Conservation (phyloP, 2,329 filamentous ascomycete genomes). For the Diaporthe citriasiana region DNA sequence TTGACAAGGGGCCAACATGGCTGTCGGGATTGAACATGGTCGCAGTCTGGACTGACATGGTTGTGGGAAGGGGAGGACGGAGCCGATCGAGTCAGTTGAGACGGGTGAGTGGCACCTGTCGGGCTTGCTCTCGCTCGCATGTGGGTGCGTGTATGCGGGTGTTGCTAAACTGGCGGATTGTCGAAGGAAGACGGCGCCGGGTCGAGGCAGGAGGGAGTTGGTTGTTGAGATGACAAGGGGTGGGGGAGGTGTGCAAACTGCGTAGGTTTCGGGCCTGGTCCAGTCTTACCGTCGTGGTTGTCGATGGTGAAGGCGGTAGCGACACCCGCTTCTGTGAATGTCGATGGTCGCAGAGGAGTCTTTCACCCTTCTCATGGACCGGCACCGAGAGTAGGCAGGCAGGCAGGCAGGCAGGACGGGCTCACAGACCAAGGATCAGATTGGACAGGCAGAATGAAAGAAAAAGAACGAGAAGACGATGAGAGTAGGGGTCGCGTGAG, state of each 20-base stretch:
- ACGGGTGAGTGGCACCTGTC: constrained; percentile 37
- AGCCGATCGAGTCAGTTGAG: constrained; percentile 36
- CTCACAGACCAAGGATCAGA: not conserved
- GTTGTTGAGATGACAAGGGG: not conserved
- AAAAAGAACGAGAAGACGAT: not conserved
- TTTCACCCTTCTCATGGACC: constrained; percentile 34
- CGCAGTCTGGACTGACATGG: constrained; percentile 45
- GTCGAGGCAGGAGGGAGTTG: not conserved
- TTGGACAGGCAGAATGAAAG: not conserved
- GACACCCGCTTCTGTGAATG: not conserved
- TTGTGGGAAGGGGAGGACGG: constrained; percentile 34
- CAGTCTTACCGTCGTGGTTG: not conserved
- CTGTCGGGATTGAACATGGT: constrained; percentile 46
- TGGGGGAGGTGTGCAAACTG: not conserved
- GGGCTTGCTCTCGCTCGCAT: constrained; percentile 15
- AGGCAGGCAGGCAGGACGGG: not conserved
- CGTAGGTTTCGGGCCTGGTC: not conserved
- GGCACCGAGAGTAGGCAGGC: constrained; percentile 34
- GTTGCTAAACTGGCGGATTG: not conserved
- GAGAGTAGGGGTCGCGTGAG: constrained; percentile 37
- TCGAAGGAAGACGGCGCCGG: not conserved
- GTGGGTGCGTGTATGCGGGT: constrained; percentile 6
- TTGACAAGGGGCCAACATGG: constrained; percentile 46
- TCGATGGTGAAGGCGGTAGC: not conserved
- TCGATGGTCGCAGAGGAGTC: not conserved